Evolutionary conservation across 371 early-diverging fungal genomes (phyloP), one percentile per base, ranked within the genome.

Genomic region (Actinomucor elegans): DNA sequence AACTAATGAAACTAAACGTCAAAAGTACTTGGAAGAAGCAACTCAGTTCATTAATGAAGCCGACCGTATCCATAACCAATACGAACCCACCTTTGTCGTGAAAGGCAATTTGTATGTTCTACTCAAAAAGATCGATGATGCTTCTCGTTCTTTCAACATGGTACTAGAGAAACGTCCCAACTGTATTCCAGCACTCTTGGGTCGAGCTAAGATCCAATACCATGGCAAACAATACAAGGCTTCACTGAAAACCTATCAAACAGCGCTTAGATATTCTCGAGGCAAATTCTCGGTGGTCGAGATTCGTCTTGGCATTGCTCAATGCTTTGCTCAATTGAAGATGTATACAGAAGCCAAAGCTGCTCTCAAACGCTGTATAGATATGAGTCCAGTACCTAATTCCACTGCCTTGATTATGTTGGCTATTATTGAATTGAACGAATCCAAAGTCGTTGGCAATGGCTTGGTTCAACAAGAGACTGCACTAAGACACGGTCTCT

Each of bases 251-350:
- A 61, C 67, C 7, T 97, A 92, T 58, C 94, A 94, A 57, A 78
- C 69, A n/a, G 84, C 91, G 0, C 74, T 94, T 8, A 66, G 48
- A 18, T 69, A 61, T 52, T 84, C 53, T 29, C 69, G 44, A 83
- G 88, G 17, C 63, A 76, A 41, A 10, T 50, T 51, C 58, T 80
- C 62, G 35, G 71, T 52, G 31, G 65, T 66, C 0, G 92, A 94
- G 52, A 84, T 89, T 34, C 86, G 95, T 14, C 60, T 94, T n/a
- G 87, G 92, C 17, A 92, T 97, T 59, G 95, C 93, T 4, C 73
- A 92, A 42, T 94, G 95, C 59, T 92, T 86, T 71, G 78, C 85
- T 46, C 83, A 83, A 40, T 76, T 94, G 12, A 86, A 86, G 2
- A 88, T 88, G 83, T 34, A 58, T 8, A 68, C 67, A 1, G 76